phyloP scores from a whole-genome alignment of 106 monocot genomes.

The Allium sativum region DNA sequence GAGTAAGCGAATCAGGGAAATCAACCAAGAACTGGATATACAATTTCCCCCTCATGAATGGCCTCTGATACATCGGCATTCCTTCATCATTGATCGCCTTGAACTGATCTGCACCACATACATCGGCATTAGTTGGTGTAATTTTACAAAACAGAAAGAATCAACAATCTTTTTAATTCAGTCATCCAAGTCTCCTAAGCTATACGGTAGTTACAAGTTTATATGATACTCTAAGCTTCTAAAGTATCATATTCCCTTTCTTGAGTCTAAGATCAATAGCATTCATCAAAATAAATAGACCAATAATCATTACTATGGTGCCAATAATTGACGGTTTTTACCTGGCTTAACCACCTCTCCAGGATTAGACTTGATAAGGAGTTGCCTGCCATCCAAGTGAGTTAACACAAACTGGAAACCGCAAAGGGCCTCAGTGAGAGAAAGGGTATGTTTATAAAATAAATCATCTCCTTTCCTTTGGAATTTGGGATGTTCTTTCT shows the following conservation, averaged over 20 bases:
- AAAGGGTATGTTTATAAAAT: slow-evolving; percentile 66
- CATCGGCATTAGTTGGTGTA: too few relatives aligned
- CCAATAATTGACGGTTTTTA: not conserved
- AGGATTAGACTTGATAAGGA: slow-evolving; percentile 80
- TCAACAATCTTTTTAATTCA: too few relatives aligned
- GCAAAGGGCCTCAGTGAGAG: slow-evolving; percentile 79
- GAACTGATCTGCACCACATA: slow-evolving; percentile 19
- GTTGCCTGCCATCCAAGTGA: slow-evolving; percentile 76
- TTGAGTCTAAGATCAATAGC: not conserved
- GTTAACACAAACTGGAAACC: slow-evolving; percentile 91
- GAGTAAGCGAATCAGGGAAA: slow-evolving; percentile 38
- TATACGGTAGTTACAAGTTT: not conserved
- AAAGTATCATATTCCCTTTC: too few relatives aligned
- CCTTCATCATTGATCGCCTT: slow-evolving; percentile 25
- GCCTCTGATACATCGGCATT: slow-evolving; percentile 21
- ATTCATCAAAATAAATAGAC: too few relatives aligned
- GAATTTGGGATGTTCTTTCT: slow-evolving; percentile 87
- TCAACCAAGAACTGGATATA: slow-evolving; percentile 67
- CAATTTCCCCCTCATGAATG: slow-evolving; percentile 21
- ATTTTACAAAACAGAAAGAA: too few relatives aligned
- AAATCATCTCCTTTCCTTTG: slow-evolving; percentile 92
- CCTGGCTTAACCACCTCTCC: slow-evolving; percentile 94
- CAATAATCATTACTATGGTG: too few relatives aligned
- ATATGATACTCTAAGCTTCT: too few relatives aligned
- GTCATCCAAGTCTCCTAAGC: too few relatives aligned